Conservation (phyloP, 257 asterid species). For the Coffea eugenioides region DNA sequence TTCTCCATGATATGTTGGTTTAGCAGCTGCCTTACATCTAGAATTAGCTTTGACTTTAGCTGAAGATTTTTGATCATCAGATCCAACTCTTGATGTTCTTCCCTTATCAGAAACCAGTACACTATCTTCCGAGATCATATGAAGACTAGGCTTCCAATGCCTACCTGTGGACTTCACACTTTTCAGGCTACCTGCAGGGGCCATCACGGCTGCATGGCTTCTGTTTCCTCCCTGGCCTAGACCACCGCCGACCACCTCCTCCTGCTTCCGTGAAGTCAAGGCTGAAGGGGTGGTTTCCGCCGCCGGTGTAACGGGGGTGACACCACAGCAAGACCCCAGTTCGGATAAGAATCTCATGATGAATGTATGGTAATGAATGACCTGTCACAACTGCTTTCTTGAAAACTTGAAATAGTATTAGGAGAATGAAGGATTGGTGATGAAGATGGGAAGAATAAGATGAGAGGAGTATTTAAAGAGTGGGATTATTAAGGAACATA, state of each 20-base stretch:
- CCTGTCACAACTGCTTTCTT: neutral
- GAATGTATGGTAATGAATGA: no score
- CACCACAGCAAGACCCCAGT: constrained; percentile 41
- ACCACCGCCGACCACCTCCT: constrained; percentile 1
- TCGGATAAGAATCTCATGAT: constrained; percentile 38
- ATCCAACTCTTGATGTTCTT: neutral
- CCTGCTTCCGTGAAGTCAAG: neutral
- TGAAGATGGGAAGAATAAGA: no score
- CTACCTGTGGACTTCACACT: constrained; percentile 18
- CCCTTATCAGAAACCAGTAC: constrained; percentile 13
- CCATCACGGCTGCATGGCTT: neutral
- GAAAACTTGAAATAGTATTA: neutral
- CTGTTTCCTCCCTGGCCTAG: neutral
- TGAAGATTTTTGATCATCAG: constrained; percentile 8
- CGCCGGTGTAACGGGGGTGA: constrained; percentile 25
- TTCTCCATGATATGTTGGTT: neutral
- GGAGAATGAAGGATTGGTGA: no score
- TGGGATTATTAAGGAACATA: neutral
- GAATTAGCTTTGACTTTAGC: constrained; percentile 19
- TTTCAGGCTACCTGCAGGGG: constrained; percentile 9
- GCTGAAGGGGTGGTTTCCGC: constrained; percentile 11
- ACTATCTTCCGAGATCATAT: constrained; percentile 41
- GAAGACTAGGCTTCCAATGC: constrained; percentile 55
- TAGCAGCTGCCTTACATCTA: neutral
- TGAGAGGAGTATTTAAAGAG: neutral